Evolutionary conservation across 1,284 basidiomycete species (phyloP), one percentile per base, ranked within the genome.

Genomic region (Heterobasidion occidentale): DNA sequence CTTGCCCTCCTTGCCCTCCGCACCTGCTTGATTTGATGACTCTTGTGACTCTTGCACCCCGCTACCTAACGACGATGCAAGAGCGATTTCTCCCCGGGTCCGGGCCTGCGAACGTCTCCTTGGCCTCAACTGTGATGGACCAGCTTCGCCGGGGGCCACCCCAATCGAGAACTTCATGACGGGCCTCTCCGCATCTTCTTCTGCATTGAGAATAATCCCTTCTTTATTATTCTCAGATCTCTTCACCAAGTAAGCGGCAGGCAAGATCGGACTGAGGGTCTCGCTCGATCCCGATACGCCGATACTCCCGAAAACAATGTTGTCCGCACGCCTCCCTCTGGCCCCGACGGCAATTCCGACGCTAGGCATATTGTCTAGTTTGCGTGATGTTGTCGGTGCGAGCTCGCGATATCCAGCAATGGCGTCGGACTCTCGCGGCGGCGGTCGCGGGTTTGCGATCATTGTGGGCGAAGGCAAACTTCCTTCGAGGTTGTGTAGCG

Each of bases 231-330:
- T 44, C 50, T 47, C 54, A 19, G 19, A 52, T 11, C 58, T 52
- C 33, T 38, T 51, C 34, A 63, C 27, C 27, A 27, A 4, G 27
- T 27, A 6, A 27, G 27, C 27, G 27, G 27, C 27, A 27, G 27
- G 27, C 38, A 11, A 42, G 38, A 42, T 42, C 38, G 72, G 69
- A 54, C 67, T 71, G 12, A 62, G 68, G 20, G 67, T 71, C 51
- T 65, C 61, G 55, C 63, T 67, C 9, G 62, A 62, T 34, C 60
- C 65, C 11, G 69, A 61, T 17, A 64, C 59, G 17, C 69, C 67
- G 54, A 83, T 74, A 58, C 77, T 81, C 7, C 83, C 83, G 63
- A 84, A 83, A n/a, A 79, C 70, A 20, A 78, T 68, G 56, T 71
- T 66, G 38, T 63, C 60, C 35, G 58, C 56, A 9, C 62, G 57